These are phyloP conservation scores for Brassica rapa DNA, from an alignment of 345 rosid species.

Conservation along the genomic window DNA sequence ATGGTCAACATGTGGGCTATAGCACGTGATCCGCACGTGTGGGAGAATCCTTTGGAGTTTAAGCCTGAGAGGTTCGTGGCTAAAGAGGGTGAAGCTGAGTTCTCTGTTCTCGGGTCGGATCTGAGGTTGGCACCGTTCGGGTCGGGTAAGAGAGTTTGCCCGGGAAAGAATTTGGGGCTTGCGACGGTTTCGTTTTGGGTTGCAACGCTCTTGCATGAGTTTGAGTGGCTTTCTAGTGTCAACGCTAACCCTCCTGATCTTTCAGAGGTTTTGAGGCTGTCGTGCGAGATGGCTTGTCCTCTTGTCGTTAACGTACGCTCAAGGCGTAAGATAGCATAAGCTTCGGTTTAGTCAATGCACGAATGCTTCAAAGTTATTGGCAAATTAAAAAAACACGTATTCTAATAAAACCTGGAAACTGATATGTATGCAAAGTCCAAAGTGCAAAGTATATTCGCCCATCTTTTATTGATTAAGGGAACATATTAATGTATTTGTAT, in stretches of 20 bases:
- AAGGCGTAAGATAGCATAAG: conserved; percentile 41
- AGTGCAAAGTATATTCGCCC: conserved; percentile 25
- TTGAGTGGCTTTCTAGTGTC: conserved; percentile 55
- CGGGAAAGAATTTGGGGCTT: conserved; percentile 74
- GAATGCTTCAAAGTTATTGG: not conserved
- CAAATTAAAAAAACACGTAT: not conserved
- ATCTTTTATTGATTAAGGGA: not conserved
- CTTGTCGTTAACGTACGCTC: conserved; percentile 50
- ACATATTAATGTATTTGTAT: not conserved
- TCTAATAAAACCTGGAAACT: not conserved
- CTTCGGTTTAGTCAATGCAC: conserved; percentile 13
- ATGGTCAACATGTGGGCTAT: conserved; percentile 99
- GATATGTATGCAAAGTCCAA: conserved; percentile 5
- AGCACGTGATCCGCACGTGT: conserved; percentile 64
- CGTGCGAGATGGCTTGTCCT: conserved; percentile 87
- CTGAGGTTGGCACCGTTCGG: conserved; percentile 89
- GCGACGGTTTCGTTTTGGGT: conserved; percentile 71
- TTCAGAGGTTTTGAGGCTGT: conserved; percentile 67
- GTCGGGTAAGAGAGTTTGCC: conserved; percentile 80
- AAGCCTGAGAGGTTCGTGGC: conserved; percentile 65
- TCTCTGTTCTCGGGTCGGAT: conserved; percentile 81
- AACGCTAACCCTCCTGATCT: conserved; percentile 45
- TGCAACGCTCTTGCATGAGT: conserved; percentile 70
- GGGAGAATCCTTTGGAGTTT: conserved; percentile 66
- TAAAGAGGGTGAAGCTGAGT: conserved; percentile 49